A percentile compares a stretch with the other conserved stretches of the same genome.
These are phyloP conservation scores for Antrodiella citrinella DNA, from an alignment of 768 basidiomycete genomes.

Conservation along the genomic window DNA sequence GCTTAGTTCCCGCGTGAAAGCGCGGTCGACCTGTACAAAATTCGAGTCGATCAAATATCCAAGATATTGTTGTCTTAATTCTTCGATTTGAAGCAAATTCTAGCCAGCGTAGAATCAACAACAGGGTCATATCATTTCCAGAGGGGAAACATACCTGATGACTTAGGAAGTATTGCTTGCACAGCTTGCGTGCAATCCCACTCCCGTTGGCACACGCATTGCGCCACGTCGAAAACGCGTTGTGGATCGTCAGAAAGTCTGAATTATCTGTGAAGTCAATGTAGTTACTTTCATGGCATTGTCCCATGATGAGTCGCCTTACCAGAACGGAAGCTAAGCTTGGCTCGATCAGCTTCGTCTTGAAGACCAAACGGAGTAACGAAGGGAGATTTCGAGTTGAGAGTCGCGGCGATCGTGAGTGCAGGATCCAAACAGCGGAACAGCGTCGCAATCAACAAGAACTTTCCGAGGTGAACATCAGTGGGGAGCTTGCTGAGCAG, in stretches of 20 bases:
- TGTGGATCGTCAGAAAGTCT: slow-evolving; percentile 90
- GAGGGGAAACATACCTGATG: slow-evolving; percentile 48
- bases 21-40: slow-evolving; percentile 64
- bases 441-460: slow-evolving; percentile 74
- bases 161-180: slow-evolving; percentile 72
- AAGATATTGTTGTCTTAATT: slow-evolving; percentile 73
- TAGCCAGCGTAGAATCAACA: slow-evolving; percentile 23
- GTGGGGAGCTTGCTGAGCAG: slow-evolving; percentile 88
- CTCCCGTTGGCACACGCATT: slow-evolving; percentile 55
- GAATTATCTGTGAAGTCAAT: slow-evolving; percentile 59
- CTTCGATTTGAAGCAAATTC: slow-evolving; percentile 95
- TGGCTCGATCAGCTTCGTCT: slow-evolving; percentile 79
- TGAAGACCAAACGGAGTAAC: slow-evolving; percentile 83
- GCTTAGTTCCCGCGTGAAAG: slow-evolving; percentile 62
- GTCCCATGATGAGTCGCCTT: slow-evolving; percentile 21
- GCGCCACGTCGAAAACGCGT: slow-evolving; percentile 85
- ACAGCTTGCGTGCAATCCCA: slow-evolving; percentile 62
- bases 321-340: slow-evolving; percentile 72
- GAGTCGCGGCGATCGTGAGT: slow-evolving; percentile 88
- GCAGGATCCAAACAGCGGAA: slow-evolving; percentile 93
- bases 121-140: too few relatives aligned
- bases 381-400: slow-evolving; percentile 93
- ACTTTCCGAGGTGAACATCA: slow-evolving; percentile 94
- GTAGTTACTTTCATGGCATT: neutral
- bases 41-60: slow-evolving; percentile 79